A percentile compares a stretch with the other conserved stretches of the same genome.
phyloP scores from a whole-genome alignment of 768 basidiomycete genomes.

The Mycena haematopus region DNA sequence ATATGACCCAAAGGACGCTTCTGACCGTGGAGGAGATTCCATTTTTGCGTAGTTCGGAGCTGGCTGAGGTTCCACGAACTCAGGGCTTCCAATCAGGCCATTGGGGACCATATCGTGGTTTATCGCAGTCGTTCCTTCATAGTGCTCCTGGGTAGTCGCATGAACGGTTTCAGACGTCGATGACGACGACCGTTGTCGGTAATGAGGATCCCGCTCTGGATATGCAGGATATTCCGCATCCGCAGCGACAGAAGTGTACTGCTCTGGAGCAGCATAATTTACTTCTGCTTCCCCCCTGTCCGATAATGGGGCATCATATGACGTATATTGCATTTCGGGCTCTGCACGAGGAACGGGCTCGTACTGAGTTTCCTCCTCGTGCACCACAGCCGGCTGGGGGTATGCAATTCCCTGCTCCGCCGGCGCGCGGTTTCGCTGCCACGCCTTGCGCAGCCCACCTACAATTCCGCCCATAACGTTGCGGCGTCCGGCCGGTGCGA shows the following conservation, averaged over 20 bases:
- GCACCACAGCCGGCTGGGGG: conserved; percentile 23
- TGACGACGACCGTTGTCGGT: conserved; percentile 27
- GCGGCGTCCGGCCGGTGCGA: conserved; percentile 29
- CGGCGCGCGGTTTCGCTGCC: conserved; percentile 31
- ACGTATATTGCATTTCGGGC: conserved; percentile 6
- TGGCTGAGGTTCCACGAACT: conserved; percentile 48
- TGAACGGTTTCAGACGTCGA: conserved; percentile 32
- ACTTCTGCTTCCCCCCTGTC: background rate
- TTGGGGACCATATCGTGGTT: conserved; percentile 27
- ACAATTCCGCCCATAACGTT: conserved; percentile 43
- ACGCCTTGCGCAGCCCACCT: conserved; percentile 39
- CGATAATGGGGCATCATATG: conserved; percentile 3
- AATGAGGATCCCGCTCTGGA: conserved; percentile 23
- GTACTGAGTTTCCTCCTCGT: conserved; percentile 24
- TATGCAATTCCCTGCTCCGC: conserved; percentile 7
- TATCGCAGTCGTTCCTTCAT: conserved; percentile 30
- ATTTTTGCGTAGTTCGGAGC: conserved; percentile 58
- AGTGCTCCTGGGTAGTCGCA: conserved; percentile 32
- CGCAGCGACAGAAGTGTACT: background rate
- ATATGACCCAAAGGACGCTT: conserved; percentile 40
- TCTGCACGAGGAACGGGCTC: conserved; percentile 20
- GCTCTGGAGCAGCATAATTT: conserved; percentile 11
- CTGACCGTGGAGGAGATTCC: conserved; percentile 46
- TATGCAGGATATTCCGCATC: conserved; percentile 7
- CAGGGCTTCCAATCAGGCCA: conserved; percentile 40